Evolutionary conservation across 805 yeast genomes (phyloP), one percentile per base, ranked within the genome.

Genomic region (Hanseniaspora occidentalis): DNA sequence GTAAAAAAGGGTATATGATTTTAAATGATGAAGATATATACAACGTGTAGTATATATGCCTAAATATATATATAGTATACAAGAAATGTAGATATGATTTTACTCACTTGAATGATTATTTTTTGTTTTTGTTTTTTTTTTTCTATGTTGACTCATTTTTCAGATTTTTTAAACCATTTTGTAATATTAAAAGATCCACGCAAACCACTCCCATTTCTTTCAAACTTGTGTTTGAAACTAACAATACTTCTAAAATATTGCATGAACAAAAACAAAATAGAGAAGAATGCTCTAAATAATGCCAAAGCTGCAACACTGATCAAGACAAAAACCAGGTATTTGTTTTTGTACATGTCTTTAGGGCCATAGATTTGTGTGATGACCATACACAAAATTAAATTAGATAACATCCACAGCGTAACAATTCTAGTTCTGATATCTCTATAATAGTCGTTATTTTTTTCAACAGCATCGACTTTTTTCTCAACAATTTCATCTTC

Each of bases 371-470:
- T 79, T 60, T 89, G 94, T 13, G 88, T 73, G 60, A 92, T 79
- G 6, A 92, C 75, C 88, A 89, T 80, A 35, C 85, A 79, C 50
- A 92, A 67, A 19, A 88, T 64, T 52, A 85, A 64, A 57, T 92
- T 92, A 21, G 82, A 67, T 37, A 88, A 68, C 70, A 92, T 73
- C 98, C 98, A 92, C n/a, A 76, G 63, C 52, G 92, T 71, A n/a
- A 92, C 98, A 39, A 92, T 96, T 49, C 92, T 73, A 1, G 98
- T 84, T 64, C 99, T 77, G 18, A 92, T 81, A 56, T 89, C 95
- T 55, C 95, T 77, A 56, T 92, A 94, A 58, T 92, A 89, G 58
- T 92, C 98, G 50, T 84, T 95, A 22, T 56, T 56, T 35, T 47
- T 46, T 45, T 58, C 56, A 4, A 49, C 51, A 42, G 52, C 51